Evolutionary conservation across 169 alveolate genomes (phyloP).

Genomic region (Amoebophrya sp.): DNA sequence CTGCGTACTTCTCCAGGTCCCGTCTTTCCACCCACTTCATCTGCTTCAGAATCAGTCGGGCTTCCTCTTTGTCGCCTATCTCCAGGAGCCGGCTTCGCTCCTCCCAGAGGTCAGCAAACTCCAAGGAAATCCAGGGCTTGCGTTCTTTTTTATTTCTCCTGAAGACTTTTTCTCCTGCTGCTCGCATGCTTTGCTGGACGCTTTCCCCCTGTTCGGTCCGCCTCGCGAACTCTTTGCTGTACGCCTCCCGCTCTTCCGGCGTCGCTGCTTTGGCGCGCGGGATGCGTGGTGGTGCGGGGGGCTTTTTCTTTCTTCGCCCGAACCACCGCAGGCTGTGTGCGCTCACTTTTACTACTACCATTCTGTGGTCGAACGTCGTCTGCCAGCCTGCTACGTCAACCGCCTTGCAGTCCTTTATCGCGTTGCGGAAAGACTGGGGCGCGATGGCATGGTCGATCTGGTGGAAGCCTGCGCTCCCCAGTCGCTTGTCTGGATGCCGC

Average conservation of each 20-base stretch:
- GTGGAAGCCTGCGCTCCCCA: neutral
- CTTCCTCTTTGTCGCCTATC: neutral
- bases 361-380: neutral
- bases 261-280: neutral
- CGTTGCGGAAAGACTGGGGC: neutral
- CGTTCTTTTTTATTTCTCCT: neutral
- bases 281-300: neutral
- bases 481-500: neutral
- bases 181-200: neutral
- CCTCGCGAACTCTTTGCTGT: neutral
- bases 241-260: neutral
- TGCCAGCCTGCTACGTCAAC: neutral
- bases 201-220: neutral
- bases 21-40: neutral
- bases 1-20: neutral
- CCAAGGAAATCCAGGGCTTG: neutral
- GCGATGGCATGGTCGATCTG: neutral
- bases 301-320: neutral
- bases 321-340: neutral
- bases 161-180: neutral
- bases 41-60: neutral
- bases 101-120: neutral
- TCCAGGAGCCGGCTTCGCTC: neutral
- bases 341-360: neutral
- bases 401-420: neutral